Evolutionary conservation across 495 filamentous ascomycete species (phyloP), one percentile per base, ranked within the genome.

Genomic region (Penicillium coprophilum): DNA sequence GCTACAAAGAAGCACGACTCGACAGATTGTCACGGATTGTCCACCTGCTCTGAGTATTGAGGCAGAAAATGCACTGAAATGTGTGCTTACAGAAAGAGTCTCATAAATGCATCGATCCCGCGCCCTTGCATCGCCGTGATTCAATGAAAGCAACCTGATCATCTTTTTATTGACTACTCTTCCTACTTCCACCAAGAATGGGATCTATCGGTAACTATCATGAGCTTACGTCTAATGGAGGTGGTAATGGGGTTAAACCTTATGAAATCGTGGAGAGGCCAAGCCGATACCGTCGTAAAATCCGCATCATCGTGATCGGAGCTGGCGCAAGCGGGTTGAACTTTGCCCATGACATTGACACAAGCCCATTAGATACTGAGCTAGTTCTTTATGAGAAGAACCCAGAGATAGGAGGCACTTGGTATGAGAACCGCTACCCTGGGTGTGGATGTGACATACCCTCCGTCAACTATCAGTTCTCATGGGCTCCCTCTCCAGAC

Each of bases 361-460:
- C 71, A 55, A 53, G 74, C 57, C 61, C 74, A 62, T 46, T 72
- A 39, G 65, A 75, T 47, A 32, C 73, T 3, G 67, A 71, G 0
- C 66, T 77, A 19, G 61, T 64, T 9, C 50, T 52, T 48, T 77
- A 77, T 46, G 74, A 77, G 52, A 77, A 77, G 66, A 77, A 76
- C 43, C 32, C 55, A 34, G 74, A 77, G 53, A 69, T 77, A 49
- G 73, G 74, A 11, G 74, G 74, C 4, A 77, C 74, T 17, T 87
- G 84, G 83, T 81, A 78, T 51, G 82, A 84, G 64, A 86, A 86
- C 48, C 71, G 73, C 51, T 85, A 87, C 65, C 79, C 81, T 3
- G 83, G 83, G 43, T 76, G 80, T 6, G 74, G 73, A n/a, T 78
- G 73, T 49, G 66, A 70, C 54, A 56, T 60, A 40, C 67, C 67